Evolutionary conservation across 352 stramenopile genomes (phyloP).

Genomic region (Globisporangium solare): DNA sequence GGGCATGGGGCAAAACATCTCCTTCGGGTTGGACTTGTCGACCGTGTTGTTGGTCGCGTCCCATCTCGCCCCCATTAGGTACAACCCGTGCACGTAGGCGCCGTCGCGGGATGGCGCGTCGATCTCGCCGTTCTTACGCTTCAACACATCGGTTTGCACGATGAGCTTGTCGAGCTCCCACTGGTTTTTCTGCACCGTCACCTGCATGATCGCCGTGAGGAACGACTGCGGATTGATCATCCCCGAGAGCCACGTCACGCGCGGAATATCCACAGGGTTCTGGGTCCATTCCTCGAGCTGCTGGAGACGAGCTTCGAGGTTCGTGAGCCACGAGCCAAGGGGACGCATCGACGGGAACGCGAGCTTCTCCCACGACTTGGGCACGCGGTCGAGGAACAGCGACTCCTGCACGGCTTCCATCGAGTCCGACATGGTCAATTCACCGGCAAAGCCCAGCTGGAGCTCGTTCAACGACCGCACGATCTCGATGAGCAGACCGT

Average conservation of each 20-base stretch:
- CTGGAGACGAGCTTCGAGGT: slow-evolving; percentile 89
- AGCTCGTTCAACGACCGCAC: slow-evolving; percentile 95
- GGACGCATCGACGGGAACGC: slow-evolving; percentile 91
- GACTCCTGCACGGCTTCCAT: slow-evolving; percentile 95
- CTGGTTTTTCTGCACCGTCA: slow-evolving; percentile 96
- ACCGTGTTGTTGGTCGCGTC: slow-evolving; percentile 90
- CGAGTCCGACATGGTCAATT: slow-evolving; percentile 97
- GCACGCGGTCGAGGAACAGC: slow-evolving; percentile 92
- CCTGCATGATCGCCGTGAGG: slow-evolving; percentile 96
- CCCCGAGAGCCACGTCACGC: slow-evolving; percentile 93
- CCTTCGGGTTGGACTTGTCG: slow-evolving; percentile 94
- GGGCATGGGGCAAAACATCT: slow-evolving; percentile 98
- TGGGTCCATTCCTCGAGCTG: slow-evolving; percentile 97
- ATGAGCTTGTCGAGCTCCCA: slow-evolving; percentile 97
- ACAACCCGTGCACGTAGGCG: slow-evolving; percentile 93
- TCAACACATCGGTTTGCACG: slow-evolving; percentile 96
- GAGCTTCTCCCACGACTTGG: slow-evolving; percentile 92
- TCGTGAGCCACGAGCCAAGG: slow-evolving; percentile 91
- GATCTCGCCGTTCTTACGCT: slow-evolving; percentile 90
- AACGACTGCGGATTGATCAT: slow-evolving; percentile 97
- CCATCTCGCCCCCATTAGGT: slow-evolving; percentile 95
- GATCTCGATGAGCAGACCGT: slow-evolving; percentile 93
- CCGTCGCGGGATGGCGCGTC: slow-evolving; percentile 88
- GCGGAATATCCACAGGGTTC: slow-evolving; percentile 95
- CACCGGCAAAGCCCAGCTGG: slow-evolving; percentile 94